Conservation (phyloP, 2,329 filamentous ascomycete species). For the Epichloe coenophiala region DNA sequence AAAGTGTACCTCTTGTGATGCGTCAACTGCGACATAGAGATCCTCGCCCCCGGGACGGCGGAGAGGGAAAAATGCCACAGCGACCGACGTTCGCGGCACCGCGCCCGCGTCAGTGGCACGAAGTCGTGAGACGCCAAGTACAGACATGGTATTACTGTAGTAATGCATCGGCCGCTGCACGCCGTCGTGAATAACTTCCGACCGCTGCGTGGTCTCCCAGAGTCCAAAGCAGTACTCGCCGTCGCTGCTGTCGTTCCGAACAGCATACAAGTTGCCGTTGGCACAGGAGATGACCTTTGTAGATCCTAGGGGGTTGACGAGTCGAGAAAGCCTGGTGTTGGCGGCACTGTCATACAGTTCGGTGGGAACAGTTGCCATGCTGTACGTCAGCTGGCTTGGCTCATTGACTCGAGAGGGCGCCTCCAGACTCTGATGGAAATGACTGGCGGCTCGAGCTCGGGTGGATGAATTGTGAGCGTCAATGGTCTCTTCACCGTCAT, state of each 20-base stretch:
- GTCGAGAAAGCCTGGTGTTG: slow-evolving; percentile 10
- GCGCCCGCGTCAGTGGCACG: slow-evolving; percentile 10
- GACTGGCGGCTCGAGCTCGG: too few relatives aligned
- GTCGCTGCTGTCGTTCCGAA: slow-evolving; percentile 8
- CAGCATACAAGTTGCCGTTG: slow-evolving; percentile 22
- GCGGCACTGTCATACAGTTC: slow-evolving; percentile 10
- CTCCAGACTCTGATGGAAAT: not conserved
- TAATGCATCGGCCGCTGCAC: slow-evolving; percentile 17
- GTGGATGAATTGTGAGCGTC: not conserved
- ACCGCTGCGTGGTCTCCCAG: slow-evolving; percentile 10
- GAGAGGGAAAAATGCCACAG: slow-evolving; percentile 10
- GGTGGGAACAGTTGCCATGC: not conserved
- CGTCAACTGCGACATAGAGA: slow-evolving; percentile 11
- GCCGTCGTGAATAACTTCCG: slow-evolving; percentile 12
- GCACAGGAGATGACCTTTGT: slow-evolving; percentile 17
- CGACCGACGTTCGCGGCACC: slow-evolving; percentile 8
- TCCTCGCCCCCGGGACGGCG: slow-evolving; percentile 5
- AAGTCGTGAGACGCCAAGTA: slow-evolving; percentile 17
- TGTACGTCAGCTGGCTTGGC: slow-evolving; percentile 1
- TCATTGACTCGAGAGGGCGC: too few relatives aligned
- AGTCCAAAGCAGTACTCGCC: slow-evolving; percentile 11
- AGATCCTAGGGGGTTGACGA: slow-evolving; percentile 9
- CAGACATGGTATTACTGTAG: slow-evolving; percentile 20
- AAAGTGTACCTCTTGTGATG: slow-evolving; percentile 13
- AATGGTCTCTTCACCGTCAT: not conserved